phyloP scores from a whole-genome alignment of 768 basidiomycete genomes.

The Astraeus odoratus region DNA sequence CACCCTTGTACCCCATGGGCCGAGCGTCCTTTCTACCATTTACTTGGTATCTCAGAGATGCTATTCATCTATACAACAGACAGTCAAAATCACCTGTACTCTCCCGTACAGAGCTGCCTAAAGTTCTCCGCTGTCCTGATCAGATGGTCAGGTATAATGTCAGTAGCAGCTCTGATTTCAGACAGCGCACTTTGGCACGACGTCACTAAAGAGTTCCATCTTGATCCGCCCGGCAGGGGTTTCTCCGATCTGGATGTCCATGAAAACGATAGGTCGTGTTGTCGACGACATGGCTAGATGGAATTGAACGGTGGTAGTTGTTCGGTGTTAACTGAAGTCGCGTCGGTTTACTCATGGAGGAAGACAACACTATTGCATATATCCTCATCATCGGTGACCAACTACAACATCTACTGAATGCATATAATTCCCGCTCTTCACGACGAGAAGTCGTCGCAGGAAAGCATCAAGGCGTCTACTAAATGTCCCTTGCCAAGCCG shows the following conservation, averaged over 20 bases:
- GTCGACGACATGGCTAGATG: constrained; percentile 34
- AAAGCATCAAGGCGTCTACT: no score
- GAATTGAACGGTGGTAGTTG: background rate
- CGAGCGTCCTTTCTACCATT: constrained; percentile 46
- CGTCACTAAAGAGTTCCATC: constrained; percentile 96
- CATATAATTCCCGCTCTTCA: no score
- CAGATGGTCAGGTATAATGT: constrained; percentile 2
- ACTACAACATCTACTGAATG: no score
- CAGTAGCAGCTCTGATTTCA: background rate
- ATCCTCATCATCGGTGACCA: no score
- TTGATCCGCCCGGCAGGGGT: constrained; percentile 92
- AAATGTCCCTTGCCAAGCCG: no score
- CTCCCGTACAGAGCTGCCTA: constrained; percentile 95
- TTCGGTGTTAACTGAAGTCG: background rate
- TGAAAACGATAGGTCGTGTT: constrained; percentile 86
- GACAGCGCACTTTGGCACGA: constrained; percentile 81
- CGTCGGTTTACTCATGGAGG: no score
- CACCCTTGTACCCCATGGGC: constrained; percentile 87
- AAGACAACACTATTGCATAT: no score
- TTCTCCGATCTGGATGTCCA: constrained; percentile 96
- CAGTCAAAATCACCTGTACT: constrained; percentile 59
- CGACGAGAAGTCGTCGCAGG: no score
- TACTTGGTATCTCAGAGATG: constrained; percentile 11
- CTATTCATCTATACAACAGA: background rate
- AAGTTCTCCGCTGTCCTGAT: constrained; percentile 95